A percentile compares a stretch with the other conserved stretches of the same genome.
These are phyloP conservation scores for Hypoxylon sp. DNA, from an alignment of 2,329 filamentous ascomycete genomes.

Conservation along the genomic window DNA sequence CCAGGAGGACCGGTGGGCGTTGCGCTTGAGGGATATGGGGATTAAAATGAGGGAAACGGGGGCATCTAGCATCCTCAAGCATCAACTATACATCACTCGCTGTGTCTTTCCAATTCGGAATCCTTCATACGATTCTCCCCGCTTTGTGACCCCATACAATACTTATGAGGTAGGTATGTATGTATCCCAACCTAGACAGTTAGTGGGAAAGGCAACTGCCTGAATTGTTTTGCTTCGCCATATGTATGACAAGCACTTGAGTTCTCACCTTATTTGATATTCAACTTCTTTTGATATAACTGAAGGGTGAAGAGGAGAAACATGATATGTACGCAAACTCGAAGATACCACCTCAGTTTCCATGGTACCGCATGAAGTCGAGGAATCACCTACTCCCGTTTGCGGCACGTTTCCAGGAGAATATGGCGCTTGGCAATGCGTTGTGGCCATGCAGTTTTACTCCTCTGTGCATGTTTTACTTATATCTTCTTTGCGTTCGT, in stretches of 20 bases:
- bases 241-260: slow-evolving; percentile 9
- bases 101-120: slow-evolving; percentile 31
- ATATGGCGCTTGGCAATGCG: slow-evolving; percentile 12
- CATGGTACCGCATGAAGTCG: slow-evolving; percentile 32
- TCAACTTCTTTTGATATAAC: neutral
- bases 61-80: slow-evolving; percentile 5
- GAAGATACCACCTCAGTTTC: slow-evolving; percentile 4
- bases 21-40: slow-evolving; percentile 19
- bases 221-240: neutral
- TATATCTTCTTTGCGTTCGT: slow-evolving; percentile 41
- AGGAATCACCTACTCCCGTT: slow-evolving; percentile 15
- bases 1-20: slow-evolving; percentile 32
- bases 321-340: neutral
- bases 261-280: slow-evolving; percentile 1
- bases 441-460: slow-evolving; percentile 36
- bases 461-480: slow-evolving; percentile 42
- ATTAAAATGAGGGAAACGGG: slow-evolving; percentile 17
- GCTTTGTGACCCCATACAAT: slow-evolving; percentile 24
- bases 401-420: slow-evolving; percentile 20
- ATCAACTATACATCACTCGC: slow-evolving; percentile 25
- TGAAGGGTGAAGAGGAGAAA: neutral
- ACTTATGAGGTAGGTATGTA: slow-evolving; percentile 2
- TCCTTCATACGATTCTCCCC: slow-evolving; percentile 22
- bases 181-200: slow-evolving; percentile 8
- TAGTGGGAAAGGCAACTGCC: neutral